Evolutionary conservation across 2,329 filamentous ascomycete species (phyloP).

Genomic region (Helminthosporium solani): DNA sequence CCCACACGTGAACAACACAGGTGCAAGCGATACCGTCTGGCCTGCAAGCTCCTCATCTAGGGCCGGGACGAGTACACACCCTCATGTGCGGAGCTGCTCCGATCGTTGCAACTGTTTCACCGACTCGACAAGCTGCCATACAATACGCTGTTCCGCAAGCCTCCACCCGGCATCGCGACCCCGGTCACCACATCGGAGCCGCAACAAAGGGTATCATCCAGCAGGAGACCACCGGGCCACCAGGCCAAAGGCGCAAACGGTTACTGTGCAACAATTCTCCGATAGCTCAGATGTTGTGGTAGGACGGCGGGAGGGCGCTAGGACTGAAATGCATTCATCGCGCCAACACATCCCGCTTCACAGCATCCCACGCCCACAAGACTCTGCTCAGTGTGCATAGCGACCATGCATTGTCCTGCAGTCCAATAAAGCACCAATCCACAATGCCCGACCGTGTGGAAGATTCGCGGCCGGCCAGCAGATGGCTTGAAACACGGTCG

Average conservation of each 20-base stretch:
- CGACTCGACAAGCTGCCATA: too few relatives aligned
- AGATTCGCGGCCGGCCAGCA: slow-evolving; percentile 26
- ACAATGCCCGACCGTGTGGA: slow-evolving; percentile 35
- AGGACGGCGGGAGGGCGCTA: slow-evolving; percentile 22
- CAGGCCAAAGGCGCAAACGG: slow-evolving; percentile 15
- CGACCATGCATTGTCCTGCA: slow-evolving; percentile 42
- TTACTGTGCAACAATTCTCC: slow-evolving; percentile 24
- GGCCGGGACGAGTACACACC: slow-evolving; percentile 13
- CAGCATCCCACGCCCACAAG: slow-evolving; percentile 37
- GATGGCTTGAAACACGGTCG: slow-evolving; percentile 21
- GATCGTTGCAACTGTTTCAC: slow-evolving; percentile 3
- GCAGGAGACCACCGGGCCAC: slow-evolving; percentile 7
- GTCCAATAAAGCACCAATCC: slow-evolving; percentile 33
- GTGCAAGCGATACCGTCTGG: slow-evolving; percentile 9
- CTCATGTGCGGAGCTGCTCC: slow-evolving; percentile 8
- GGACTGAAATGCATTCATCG: slow-evolving; percentile 17
- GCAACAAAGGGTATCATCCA: slow-evolving; percentile 9
- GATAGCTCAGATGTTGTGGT: slow-evolving; percentile 18
- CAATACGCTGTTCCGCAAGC: not conserved
- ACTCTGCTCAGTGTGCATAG: slow-evolving; percentile 33
- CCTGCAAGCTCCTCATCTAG: slow-evolving; percentile 14
- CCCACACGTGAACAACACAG: slow-evolving; percentile 9
- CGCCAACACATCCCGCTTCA: slow-evolving; percentile 37
- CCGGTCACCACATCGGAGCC: not conserved
- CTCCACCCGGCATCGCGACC: not conserved